Percentiles rank a stretch among this genome's conserved stretches.
phyloP scores from a whole-genome alignment of 257 asterid genomes.

The Salvia hispanica region DNA sequence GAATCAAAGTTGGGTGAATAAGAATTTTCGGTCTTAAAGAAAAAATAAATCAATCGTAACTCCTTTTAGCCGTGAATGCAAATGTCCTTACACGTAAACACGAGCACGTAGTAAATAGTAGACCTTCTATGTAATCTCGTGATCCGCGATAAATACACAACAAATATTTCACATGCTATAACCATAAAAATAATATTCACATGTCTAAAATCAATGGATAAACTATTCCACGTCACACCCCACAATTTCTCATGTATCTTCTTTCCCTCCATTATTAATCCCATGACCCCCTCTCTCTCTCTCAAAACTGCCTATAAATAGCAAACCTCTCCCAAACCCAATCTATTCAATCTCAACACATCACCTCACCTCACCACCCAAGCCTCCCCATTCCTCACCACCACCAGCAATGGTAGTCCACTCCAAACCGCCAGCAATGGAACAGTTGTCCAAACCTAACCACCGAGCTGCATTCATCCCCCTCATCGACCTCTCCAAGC shows the following conservation, averaged over 20 bases:
- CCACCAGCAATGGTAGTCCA: slow-evolving; percentile 49
- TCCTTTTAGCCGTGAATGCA: too few species aligned
- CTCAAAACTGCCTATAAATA: slow-evolving; percentile 38
- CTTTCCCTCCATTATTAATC: slow-evolving; percentile 20
- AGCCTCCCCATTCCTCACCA: neutral
- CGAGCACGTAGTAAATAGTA: too few species aligned
- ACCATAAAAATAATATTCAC: too few species aligned
- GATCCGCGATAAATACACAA: too few species aligned
- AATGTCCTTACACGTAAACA: too few species aligned
- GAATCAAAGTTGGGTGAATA: too few species aligned
- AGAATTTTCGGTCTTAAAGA: too few species aligned
- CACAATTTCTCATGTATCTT: slow-evolving; percentile 21
- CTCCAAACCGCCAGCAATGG: slow-evolving; percentile 41
- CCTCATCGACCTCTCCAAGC: slow-evolving; percentile 65
- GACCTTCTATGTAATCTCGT: too few species aligned
- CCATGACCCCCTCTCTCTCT: slow-evolving; percentile 13
- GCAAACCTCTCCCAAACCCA: slow-evolving; percentile 11
- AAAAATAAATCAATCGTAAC: too few species aligned
- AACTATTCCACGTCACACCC: slow-evolving; percentile 11
- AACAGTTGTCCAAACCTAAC: slow-evolving; percentile 37
- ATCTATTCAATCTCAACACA: neutral
- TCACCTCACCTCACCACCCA: neutral
- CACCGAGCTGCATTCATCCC: slow-evolving; percentile 52
- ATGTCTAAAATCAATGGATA: too few species aligned
- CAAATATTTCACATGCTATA: too few species aligned